phyloP scores from a whole-genome alignment of 768 basidiomycete genomes.

The Fistulinella prunicolor region DNA sequence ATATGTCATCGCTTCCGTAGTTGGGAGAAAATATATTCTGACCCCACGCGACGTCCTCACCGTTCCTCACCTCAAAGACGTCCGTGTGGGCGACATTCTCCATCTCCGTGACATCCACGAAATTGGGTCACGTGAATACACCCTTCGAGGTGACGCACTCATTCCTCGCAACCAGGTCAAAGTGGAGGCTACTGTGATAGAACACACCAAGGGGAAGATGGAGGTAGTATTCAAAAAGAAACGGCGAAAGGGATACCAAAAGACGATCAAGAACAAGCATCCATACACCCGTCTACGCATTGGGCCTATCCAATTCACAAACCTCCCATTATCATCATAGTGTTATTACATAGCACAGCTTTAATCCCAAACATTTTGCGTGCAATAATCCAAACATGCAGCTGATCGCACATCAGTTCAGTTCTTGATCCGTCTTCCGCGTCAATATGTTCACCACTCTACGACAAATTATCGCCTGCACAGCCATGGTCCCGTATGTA shows the following conservation, averaged over 20 bases:
- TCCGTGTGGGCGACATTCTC: constrained; percentile 82
- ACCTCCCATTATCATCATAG: constrained; percentile 30
- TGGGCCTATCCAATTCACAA: constrained; percentile 64
- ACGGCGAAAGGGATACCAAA: constrained; percentile 95
- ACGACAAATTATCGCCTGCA: too few species aligned
- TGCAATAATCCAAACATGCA: too few species aligned
- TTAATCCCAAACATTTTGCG: constrained; percentile 1
- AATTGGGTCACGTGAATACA: constrained; percentile 93
- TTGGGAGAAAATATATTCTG: constrained; percentile 84
- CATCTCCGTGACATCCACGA: constrained; percentile 85
- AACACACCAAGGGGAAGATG: constrained; percentile 95
- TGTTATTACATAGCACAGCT: not conserved
- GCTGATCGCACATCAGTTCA: too few species aligned
- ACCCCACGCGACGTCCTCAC: constrained; percentile 91
- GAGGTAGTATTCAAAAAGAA: constrained; percentile 95
- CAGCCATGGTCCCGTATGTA: too few species aligned
- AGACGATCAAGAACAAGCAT: constrained; percentile 91
- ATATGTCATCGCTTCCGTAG: constrained; percentile 88
- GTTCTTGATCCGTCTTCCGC: too few species aligned
- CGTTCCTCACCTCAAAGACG: constrained; percentile 84
- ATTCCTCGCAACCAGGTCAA: constrained; percentile 65
- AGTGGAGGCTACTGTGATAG: constrained; percentile 88
- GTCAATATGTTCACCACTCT: too few species aligned
- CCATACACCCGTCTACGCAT: constrained; percentile 94
- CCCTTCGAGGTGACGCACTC: constrained; percentile 74